A percentile compares a stretch with the other conserved stretches of the same genome.
Evolutionary conservation across 1,284 basidiomycete species (phyloP).

Genomic region (Malassezia japonica): DNA sequence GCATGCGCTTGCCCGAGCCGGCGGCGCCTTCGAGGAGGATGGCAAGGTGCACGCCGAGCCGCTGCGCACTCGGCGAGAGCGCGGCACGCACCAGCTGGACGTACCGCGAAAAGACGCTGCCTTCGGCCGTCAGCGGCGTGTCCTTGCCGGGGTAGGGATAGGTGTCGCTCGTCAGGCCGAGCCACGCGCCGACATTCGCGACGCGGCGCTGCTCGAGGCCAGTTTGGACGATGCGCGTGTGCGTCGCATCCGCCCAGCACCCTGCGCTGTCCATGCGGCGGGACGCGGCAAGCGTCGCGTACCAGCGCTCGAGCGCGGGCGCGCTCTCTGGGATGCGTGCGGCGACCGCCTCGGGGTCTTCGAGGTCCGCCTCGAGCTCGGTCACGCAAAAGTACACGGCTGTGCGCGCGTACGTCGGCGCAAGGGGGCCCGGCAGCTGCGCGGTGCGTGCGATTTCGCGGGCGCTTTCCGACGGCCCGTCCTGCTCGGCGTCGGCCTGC

Average conservation of each 20-base stretch:
- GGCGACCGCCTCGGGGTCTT: constrained; percentile 5
- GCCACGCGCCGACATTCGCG: constrained; percentile 58
- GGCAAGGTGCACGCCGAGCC: constrained; percentile 33
- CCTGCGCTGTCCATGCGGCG: neutral
- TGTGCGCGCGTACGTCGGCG: constrained; percentile 35
- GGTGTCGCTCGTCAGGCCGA: constrained; percentile 51
- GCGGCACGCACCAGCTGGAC: constrained; percentile 34
- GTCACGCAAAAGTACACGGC: constrained; percentile 70
- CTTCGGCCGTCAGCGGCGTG: constrained; percentile 18
- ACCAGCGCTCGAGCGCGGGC: constrained; percentile 10
- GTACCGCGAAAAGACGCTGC: constrained; percentile 25
- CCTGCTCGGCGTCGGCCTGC: constrained; percentile 23
- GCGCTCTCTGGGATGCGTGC: neutral
- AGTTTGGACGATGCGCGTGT: constrained; percentile 67
- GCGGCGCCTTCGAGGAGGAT: constrained; percentile 65
- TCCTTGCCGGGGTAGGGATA: constrained; percentile 21
- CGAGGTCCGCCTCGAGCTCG: constrained; percentile 50
- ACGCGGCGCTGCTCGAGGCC: constrained; percentile 65
- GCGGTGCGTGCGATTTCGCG: constrained; percentile 15
- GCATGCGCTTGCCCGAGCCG: constrained; percentile 65
- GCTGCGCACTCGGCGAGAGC: constrained; percentile 25
- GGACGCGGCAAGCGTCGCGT: neutral
- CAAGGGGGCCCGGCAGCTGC: constrained; percentile 4
- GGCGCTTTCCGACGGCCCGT: constrained; percentile 42
- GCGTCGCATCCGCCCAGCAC: constrained; percentile 56